Conservation (phyloP, 2,329 filamentous ascomycete species). For the Pseudogymnoascus sp. region DNA sequence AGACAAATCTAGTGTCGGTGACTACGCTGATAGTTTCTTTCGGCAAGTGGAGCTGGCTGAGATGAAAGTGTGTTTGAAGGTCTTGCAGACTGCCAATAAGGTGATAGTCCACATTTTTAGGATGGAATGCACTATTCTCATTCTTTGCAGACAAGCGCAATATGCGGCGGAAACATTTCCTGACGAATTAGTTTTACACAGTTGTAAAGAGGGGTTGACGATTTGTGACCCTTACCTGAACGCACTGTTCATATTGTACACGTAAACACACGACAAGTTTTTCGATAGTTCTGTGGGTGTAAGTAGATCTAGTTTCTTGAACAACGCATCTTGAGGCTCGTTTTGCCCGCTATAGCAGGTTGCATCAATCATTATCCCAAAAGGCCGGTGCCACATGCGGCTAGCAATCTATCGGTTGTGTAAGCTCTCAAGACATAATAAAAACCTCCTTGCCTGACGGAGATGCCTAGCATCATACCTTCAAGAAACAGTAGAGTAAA, state of each 20-base stretch:
- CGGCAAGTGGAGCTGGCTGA: conserved; percentile 57
- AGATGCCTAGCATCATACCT: conserved; percentile 35
- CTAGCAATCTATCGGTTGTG: conserved; percentile 49
- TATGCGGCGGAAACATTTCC: conserved; percentile 57
- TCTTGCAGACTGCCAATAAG: conserved; percentile 58
- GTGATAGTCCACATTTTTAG: conserved; percentile 57
- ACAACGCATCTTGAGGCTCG: conserved; percentile 57
- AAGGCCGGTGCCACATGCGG: conserved; percentile 60
- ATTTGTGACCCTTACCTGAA: conserved; percentile 46
- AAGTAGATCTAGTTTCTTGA: conserved; percentile 54
- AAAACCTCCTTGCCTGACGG: neutral
- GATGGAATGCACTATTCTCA: conserved; percentile 53
- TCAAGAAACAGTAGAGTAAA: conserved; percentile 59
- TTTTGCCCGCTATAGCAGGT: conserved; percentile 63
- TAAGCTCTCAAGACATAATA: conserved; percentile 7
- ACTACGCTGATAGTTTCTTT: conserved; percentile 64
- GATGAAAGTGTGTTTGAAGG: conserved; percentile 57
- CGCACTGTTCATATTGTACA: conserved; percentile 68
- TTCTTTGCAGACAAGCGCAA: conserved; percentile 54
- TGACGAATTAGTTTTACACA: conserved; percentile 17
- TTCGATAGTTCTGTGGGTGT: conserved; percentile 53
- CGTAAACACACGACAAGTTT: conserved; percentile 53
- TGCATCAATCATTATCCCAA: conserved; percentile 59
- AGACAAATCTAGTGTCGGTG: conserved; percentile 57
- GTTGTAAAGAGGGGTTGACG: neutral